Conservation (phyloP, 2,329 filamentous ascomycete species). For the Scedosporium apiospermum region DNA sequence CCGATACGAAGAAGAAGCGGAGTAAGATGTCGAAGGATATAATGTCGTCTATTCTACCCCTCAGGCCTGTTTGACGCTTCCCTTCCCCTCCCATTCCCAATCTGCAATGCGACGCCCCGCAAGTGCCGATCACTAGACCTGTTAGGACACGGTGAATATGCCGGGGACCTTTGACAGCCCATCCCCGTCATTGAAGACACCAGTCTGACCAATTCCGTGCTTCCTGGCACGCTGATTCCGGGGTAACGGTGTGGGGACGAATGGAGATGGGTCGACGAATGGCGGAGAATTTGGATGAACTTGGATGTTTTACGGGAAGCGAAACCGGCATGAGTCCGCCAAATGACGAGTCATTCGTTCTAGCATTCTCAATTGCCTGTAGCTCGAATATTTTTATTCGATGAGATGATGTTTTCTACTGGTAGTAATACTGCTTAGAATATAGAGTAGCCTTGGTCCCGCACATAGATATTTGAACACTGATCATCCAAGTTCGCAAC, state of each 20-base stretch:
- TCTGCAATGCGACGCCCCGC: background rate
- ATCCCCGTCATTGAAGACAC: background rate
- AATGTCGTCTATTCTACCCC: background rate
- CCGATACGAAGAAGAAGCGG: background rate
- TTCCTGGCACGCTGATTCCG: background rate
- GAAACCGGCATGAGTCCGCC: no score
- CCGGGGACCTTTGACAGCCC: background rate
- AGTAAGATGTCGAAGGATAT: background rate
- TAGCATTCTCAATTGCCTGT: no score
- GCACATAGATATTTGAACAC: no score
- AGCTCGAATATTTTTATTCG: no score
- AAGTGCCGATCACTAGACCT: background rate
- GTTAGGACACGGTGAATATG: background rate
- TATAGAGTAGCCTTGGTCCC: no score
- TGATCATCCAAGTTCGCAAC: no score
- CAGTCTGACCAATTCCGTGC: background rate
- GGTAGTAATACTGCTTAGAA: no score
- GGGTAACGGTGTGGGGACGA: background rate
- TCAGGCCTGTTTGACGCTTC: background rate
- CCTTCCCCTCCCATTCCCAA: background rate
- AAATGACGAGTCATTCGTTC: no score
- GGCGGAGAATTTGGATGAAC: background rate
- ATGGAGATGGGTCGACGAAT: background rate
- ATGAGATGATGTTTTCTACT: no score
- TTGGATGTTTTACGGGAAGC: background rate